Percentiles rank a stretch among this genome's conserved stretches.
These are phyloP conservation scores for Castanea sativa DNA, from an alignment of 306 rosid species.

Conservation along the genomic window DNA sequence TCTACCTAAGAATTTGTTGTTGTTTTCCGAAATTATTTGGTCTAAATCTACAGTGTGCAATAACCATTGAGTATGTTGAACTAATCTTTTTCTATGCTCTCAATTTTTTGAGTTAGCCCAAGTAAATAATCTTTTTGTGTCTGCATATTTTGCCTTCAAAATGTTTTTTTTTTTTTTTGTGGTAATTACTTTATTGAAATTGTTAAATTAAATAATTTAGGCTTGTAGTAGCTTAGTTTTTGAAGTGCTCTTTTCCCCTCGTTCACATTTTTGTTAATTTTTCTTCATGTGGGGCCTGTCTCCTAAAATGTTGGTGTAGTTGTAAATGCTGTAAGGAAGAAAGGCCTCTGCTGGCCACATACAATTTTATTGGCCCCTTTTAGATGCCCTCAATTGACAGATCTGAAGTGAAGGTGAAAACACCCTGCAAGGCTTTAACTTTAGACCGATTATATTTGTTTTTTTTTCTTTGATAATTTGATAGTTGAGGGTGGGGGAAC, in stretches of 20 bases:
- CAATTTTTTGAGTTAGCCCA: not conserved
- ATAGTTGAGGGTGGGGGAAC: no score
- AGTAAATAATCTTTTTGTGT: not conserved
- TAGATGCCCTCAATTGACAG: not conserved
- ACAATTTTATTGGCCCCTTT: not conserved
- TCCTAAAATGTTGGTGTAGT: not conserved
- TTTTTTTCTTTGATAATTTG: no score
- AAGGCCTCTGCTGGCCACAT: not conserved
- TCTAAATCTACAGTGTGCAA: not conserved
- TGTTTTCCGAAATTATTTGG: not conserved
- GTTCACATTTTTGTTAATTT: not conserved
- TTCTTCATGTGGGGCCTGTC: not conserved
- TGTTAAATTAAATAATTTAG: not conserved
- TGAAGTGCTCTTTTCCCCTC: not conserved
- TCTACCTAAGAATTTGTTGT: not conserved
- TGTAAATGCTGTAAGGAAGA: not conserved
- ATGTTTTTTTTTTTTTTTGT: not conserved
- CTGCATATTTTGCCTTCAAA: not conserved
- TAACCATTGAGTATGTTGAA: not conserved
- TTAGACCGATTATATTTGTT: not conserved
- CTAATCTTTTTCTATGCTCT: not conserved
- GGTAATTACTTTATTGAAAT: not conserved
- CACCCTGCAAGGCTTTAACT: not conserved
- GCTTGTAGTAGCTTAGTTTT: not conserved
- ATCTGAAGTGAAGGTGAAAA: not conserved